phyloP scores from a whole-genome alignment of 495 filamentous ascomycete genomes.

The Letharia columbiana region DNA sequence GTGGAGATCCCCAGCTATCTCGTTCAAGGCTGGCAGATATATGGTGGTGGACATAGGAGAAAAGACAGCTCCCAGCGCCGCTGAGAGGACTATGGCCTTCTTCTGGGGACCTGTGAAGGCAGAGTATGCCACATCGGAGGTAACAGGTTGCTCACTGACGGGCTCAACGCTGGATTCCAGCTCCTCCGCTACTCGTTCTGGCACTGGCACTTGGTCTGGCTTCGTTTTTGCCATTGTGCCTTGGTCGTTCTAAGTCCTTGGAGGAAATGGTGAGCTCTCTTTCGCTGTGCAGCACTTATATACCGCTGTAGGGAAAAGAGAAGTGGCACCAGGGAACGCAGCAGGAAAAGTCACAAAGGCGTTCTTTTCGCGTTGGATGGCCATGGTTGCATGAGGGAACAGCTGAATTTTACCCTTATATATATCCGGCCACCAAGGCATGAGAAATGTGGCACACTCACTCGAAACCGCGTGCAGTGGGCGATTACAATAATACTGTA shows the following conservation, averaged over 20 bases:
- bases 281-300: background rate
- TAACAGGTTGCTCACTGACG: slow-evolving; percentile 4
- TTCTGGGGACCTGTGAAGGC: slow-evolving; percentile 18
- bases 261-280: background rate
- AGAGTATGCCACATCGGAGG: slow-evolving; percentile 17
- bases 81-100: slow-evolving; percentile 20
- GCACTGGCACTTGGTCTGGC: background rate
- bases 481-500: too few relatives aligned
- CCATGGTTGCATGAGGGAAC: background rate
- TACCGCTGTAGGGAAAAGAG: background rate
- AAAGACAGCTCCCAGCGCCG: slow-evolving; percentile 23
- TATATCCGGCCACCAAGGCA: too few relatives aligned
- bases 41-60: slow-evolving; percentile 40
- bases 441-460: too few relatives aligned
- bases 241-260: background rate
- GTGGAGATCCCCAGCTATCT: slow-evolving; percentile 33
- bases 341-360: background rate
- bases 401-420: too few relatives aligned
- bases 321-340: background rate
- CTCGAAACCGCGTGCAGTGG: too few relatives aligned
- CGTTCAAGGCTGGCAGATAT: slow-evolving; percentile 42
- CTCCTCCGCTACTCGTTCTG: background rate
- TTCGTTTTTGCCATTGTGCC: background rate
- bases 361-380: background rate
- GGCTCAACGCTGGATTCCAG: background rate